Evolutionary conservation across 345 rosid species (phyloP), one percentile per base, ranked within the genome.

Genomic region (Brassica nigra): DNA sequence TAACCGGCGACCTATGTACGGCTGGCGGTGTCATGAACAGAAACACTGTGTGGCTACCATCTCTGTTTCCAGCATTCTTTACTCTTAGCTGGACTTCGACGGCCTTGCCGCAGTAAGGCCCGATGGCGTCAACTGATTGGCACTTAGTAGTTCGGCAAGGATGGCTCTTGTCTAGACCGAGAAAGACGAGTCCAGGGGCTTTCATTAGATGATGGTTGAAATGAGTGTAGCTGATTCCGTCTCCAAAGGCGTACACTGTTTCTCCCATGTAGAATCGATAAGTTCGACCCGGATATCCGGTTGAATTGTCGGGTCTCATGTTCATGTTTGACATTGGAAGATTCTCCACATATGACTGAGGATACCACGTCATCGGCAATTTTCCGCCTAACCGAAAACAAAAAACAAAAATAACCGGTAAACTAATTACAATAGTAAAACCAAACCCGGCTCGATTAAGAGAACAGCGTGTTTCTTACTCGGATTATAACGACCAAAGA

Each of bases 361-460:
- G 97, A 75, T 92, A 92, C 95, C 95, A 90, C 14, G 95, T 92
- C 92, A 92, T 86, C 1, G 95, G 97, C 28, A 90, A 73, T 31
- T 87, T 74, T 27, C 93, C 97, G 65, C 91, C 95, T 90, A 44
- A 44, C 54, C 54, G 42, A 1, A 10, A 42, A 42, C 11, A 9
- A 9, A 37, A 39, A 39, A 69, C 33, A 14, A 10, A 70, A 57
- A 10, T 0, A 12, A 30, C 2, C 16, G 57, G 57, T 49, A 5
- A 49, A 0, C 8, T 0, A 49, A 52, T 15, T 52, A 15, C 2
- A 16, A n/a, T 16, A 0, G 23, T 15, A 15, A 54, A 15, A 54
- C 23, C 4, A 3, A 54, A 54, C 59, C 59, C 23, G 23, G 23
- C 23, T 20, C 23, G 23, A 5, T 52, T 4, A 1, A 6, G 57